Evolutionary conservation across 1,284 basidiomycete genomes (phyloP), one percentile per base, ranked within the genome.

Genomic region (Kwoniella shivajii): DNA sequence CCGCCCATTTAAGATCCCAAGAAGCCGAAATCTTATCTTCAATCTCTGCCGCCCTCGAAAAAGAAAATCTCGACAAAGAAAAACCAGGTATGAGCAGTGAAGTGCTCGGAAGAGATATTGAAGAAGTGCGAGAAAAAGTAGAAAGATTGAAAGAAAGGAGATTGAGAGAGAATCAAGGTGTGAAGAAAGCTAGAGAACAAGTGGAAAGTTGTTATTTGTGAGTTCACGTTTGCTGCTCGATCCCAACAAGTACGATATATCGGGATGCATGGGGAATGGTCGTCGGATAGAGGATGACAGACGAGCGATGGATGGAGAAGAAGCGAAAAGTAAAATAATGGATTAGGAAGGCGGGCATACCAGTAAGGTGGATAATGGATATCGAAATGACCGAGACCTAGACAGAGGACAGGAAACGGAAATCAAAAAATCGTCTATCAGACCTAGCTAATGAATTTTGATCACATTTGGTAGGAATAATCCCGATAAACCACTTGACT

Each of bases 41-140:
- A 34, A 78, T 78, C 61, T 70, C 67, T 1, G 65, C 71, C 0
- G 77, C 76, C 29, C 63, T 78, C 31, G 77, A 78, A 58, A 78
- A 78, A 68, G 77, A 78, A 64, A 78, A 78, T 65, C 57, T 78
- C 49, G 73, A 78, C 63, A 72, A 69, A 60, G 75, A 78, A 51
- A 75, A 76, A 60, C 71, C 76, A 0, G 75, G 76, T 9, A 71
- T 77, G 71, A 68, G 61, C 51, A 67, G 65, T 14, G 73, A 76
- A 54, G 67, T 77, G 9, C 62, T 79, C 31, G 66, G 72, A 1
- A 64, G 73, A 60, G 78, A 79, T 63, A 76, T 79, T 42, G 77
- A 78, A 59, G 74, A 78, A 56, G 71, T 79, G 10, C 64, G 72
- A 60, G 76, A 77, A 51, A 79, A 79, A 71, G 64, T 79, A 5